These are phyloP conservation scores for Jimgerdemannia flammicorona DNA, from an alignment of 192 early-diverging fungal species.

Conservation along the genomic window DNA sequence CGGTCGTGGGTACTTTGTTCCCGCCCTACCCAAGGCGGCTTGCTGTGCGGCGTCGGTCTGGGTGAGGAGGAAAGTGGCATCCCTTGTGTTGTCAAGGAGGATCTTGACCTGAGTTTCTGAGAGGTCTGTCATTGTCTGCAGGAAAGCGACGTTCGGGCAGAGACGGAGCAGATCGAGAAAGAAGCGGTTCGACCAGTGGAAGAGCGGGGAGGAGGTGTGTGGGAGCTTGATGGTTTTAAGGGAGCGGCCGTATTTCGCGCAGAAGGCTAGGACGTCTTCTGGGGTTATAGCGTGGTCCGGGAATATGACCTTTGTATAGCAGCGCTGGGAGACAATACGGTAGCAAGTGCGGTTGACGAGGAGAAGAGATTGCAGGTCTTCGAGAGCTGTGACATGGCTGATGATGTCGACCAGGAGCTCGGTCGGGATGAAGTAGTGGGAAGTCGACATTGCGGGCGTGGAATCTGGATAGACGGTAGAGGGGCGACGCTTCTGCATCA, in stretches of 20 bases:
- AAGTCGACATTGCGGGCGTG: neutral
- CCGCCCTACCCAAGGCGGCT: neutral
- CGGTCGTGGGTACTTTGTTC: constrained; percentile 14
- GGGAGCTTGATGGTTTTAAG: constrained; percentile 21
- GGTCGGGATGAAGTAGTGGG: constrained; percentile 9
- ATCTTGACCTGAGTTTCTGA: neutral
- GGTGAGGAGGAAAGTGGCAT: neutral
- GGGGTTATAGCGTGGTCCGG: constrained; percentile 7
- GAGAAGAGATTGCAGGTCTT: constrained; percentile 6
- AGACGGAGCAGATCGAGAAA: constrained; percentile 6
- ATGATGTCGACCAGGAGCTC: constrained; percentile 24
- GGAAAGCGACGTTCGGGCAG: constrained; percentile 17
- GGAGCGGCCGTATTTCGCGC: constrained; percentile 13
- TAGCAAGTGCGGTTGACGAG: constrained; percentile 18
- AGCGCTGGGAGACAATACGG: constrained; percentile 8
- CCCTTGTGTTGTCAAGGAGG: neutral
- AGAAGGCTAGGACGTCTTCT: constrained; percentile 17
- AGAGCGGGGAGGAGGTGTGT: neutral
- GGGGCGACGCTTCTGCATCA: no score
- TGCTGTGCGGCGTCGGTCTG: neutral
- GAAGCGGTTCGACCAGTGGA: constrained; percentile 6
- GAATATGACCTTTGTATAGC: constrained; percentile 18
- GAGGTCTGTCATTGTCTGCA: constrained; percentile 10
- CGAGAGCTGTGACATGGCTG: neutral
- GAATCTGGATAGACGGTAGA: no score